A percentile compares a stretch with the other conserved stretches of the same genome.
phyloP scores from a whole-genome alignment of 139 green algal species.

The Chlamydomonas sp. region DNA sequence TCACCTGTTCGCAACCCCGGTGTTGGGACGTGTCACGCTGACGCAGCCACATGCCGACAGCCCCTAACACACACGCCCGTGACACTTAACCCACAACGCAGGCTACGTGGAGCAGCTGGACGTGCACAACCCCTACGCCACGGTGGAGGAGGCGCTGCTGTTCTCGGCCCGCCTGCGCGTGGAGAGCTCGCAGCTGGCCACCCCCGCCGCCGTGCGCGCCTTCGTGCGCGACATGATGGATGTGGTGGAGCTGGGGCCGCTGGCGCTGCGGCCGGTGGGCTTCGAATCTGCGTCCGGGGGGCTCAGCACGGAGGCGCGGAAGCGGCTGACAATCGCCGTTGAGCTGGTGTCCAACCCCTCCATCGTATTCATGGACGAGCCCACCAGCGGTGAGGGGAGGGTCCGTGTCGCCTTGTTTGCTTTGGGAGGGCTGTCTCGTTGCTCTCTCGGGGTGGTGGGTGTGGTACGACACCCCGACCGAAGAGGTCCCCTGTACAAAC shows the following conservation, averaged over 20 bases:
- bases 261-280: neutral
- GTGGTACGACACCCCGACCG: too few species aligned
- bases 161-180: conserved; percentile 11
- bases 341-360: conserved; percentile 84
- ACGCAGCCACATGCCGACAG: too few species aligned
- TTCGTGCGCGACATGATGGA: conserved; percentile 41
- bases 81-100: too few species aligned
- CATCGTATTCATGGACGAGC: conserved; percentile 59
- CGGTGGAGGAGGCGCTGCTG: neutral
- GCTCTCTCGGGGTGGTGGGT: too few species aligned
- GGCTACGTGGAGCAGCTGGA: conserved; percentile 59
- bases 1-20: too few species aligned
- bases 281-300: conserved; percentile 23
- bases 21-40: too few species aligned
- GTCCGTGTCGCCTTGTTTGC: too few species aligned
- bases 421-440: too few species aligned
- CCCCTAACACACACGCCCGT: too few species aligned
- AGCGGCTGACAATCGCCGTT: conserved; percentile 89
- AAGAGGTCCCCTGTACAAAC: too few species aligned
- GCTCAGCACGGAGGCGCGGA: conserved; percentile 84
- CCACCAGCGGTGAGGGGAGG: conserved; percentile 29
- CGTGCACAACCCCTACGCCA: conserved; percentile 24
- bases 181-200: too few species aligned
- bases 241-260: conserved; percentile 75
- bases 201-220: too few species aligned